These are phyloP conservation scores for Candida xiaguanensis DNA, from an alignment of 805 yeast genomes.

Conservation along the genomic window DNA sequence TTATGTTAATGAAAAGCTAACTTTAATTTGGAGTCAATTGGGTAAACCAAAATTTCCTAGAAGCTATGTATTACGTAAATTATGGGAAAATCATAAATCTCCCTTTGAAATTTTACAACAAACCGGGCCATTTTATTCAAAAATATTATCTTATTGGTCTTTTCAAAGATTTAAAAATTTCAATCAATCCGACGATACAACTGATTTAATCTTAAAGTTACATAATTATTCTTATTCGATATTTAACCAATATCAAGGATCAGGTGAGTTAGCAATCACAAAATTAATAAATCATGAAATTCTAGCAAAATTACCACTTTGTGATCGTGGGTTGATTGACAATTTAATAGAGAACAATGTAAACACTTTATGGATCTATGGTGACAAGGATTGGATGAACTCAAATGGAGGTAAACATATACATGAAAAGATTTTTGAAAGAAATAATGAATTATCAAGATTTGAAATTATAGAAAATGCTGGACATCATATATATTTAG, in stretches of 20 bases:
- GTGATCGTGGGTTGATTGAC: conserved; percentile 36
- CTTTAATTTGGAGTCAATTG: conserved; percentile 27
- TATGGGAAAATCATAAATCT: conserved; percentile 37
- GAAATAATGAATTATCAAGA: conserved; percentile 15
- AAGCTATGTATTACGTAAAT: conserved; percentile 22
- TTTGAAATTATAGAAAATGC: conserved; percentile 29
- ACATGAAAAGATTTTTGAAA: conserved; percentile 19
- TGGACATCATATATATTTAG: conserved; percentile 43
- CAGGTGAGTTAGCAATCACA: conserved; percentile 43
- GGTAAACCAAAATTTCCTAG: conserved; percentile 39
- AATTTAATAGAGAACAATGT: conserved; percentile 20
- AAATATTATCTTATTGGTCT: conserved; percentile 40
- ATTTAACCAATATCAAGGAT: conserved; percentile 41
- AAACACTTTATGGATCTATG: conserved; percentile 34
- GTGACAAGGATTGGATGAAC: conserved; percentile 45
- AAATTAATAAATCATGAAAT: conserved; percentile 39
- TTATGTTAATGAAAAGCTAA: conserved; percentile 12
- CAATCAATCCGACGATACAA: conserved; percentile 15
- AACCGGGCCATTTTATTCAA: conserved; percentile 38
- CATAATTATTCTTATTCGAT: conserved; percentile 40
- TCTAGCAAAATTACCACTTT: conserved; percentile 34
- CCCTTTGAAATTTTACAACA: conserved; percentile 38
- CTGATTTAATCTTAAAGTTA: conserved; percentile 28
- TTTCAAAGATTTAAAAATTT: conserved; percentile 34
- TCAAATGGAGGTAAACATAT: conserved; percentile 33